Conservation (phyloP, 2,329 filamentous ascomycete species). For the Paramyrothecium sp. region DNA sequence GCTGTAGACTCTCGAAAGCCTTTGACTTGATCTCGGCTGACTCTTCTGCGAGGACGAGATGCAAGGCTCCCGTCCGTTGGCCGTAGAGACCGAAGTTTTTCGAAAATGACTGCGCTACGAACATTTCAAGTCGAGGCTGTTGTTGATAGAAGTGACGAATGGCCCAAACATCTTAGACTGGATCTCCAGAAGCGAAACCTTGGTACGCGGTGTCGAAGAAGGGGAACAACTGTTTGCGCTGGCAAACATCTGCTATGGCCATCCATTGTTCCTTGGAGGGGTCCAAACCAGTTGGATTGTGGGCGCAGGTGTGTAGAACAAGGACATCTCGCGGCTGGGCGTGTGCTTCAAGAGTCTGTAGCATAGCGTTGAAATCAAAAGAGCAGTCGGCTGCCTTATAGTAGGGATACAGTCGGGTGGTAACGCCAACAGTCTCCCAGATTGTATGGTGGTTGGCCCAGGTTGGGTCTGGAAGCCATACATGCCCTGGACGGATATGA, state of each 20-base stretch:
- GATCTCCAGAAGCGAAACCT: slow-evolving; percentile 32
- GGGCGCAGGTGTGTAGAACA: slow-evolving; percentile 35
- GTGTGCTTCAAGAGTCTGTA: slow-evolving; percentile 16
- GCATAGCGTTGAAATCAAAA: slow-evolving; percentile 28
- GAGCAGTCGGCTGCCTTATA: slow-evolving; percentile 18
- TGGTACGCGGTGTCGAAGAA: slow-evolving; percentile 38
- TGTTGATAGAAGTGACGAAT: slow-evolving; percentile 23
- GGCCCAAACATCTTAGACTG: slow-evolving; percentile 30
- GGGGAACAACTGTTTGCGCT: slow-evolving; percentile 25
- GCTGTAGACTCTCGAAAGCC: background rate
- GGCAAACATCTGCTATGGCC: slow-evolving; percentile 24
- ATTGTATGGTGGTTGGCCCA: slow-evolving; percentile 49
- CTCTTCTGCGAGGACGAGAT: slow-evolving; percentile 8
- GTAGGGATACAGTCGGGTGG: slow-evolving; percentile 25
- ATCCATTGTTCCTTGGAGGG: slow-evolving; percentile 30
- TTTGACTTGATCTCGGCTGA: background rate
- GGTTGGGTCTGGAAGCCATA: slow-evolving; percentile 24
- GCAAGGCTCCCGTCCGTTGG: slow-evolving; percentile 26
- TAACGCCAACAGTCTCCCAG: slow-evolving; percentile 22
- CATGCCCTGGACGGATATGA: slow-evolving; percentile 14
- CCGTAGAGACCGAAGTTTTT: slow-evolving; percentile 37
- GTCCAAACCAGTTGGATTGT: slow-evolving; percentile 37
- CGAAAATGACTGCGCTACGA: slow-evolving; percentile 31
- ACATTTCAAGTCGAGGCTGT: slow-evolving; percentile 12
- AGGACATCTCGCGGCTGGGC: slow-evolving; percentile 26